phyloP scores from a whole-genome alignment of 139 green algal species.

The Gonium pectorale region DNA sequence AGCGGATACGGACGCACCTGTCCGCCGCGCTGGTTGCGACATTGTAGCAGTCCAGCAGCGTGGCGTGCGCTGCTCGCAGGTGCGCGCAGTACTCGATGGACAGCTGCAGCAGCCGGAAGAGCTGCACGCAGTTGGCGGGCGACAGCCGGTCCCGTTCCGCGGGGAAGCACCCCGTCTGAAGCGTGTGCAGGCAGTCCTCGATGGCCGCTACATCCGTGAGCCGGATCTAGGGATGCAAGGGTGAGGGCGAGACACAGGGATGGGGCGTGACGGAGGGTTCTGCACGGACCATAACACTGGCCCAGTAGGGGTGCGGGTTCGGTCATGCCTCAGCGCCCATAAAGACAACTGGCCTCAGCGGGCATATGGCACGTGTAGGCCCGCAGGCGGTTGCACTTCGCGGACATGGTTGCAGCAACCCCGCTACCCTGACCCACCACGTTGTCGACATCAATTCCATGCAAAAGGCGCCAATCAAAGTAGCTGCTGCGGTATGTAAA shows the following conservation, averaged over 20 bases:
- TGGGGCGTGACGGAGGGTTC: too few relatives aligned
- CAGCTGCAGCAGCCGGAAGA: constrained; percentile 64
- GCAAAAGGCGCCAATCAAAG: constrained; percentile 72
- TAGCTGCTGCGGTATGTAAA: constrained; percentile 45
- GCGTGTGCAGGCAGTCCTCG: constrained; percentile 56
- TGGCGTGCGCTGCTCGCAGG: constrained; percentile 50
- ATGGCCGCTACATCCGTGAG: constrained; percentile 59
- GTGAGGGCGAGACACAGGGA: too few relatives aligned
- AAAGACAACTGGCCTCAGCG: too few relatives aligned
- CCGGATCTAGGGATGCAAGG: constrained; percentile 41
- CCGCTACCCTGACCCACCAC: constrained; percentile 59
- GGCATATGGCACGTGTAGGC: too few relatives aligned
- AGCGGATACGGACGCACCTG: not conserved
- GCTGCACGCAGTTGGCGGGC: constrained; percentile 56
- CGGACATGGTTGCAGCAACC: too few relatives aligned
- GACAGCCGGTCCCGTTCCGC: constrained; percentile 39
- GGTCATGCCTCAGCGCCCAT: too few relatives aligned
- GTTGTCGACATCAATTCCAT: constrained; percentile 70
- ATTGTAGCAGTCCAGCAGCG: constrained; percentile 49
- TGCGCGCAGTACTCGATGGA: constrained; percentile 59
- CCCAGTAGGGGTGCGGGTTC: too few relatives aligned
- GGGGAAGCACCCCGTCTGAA: constrained; percentile 49
- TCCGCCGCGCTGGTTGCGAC: not conserved
- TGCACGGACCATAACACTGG: too few relatives aligned
- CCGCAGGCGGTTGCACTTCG: too few relatives aligned